Base-by-base conservation (phyloP, 768 basidiomycete genomes). In the Phlebiopsis flavidoalba region DNA sequence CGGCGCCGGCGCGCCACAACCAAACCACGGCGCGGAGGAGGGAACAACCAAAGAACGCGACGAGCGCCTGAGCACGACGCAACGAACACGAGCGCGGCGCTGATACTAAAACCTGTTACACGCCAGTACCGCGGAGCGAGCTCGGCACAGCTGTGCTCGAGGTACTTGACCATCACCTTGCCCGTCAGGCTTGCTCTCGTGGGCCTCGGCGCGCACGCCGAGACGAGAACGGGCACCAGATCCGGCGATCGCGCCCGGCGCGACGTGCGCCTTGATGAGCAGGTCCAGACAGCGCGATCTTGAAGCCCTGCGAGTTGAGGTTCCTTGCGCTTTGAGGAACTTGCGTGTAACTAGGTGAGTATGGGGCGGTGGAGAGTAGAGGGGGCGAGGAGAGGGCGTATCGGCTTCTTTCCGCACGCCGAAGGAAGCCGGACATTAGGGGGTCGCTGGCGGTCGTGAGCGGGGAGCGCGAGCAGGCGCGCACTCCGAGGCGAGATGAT, bases 391-490 rank as follows among this genome's bases (percentile, higher is more conserved):
- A n/a, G n/a, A n/a, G n/a, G 35, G 49, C 70, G 12, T 35, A 71
- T n/a, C 70, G 5, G 67, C 55, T 50, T 71, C 70, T 54, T 65
- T 69, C 35, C 70, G 65, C 50, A 71, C 65, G 33, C 70, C 70
- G 50, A 71, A 71, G n/a, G 66, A 71, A 71, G 2, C 70, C 70
- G 1, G 70, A 66, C 70, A 71, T 71, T n/a, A n/a, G n/a, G 43
- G 70, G 70, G 62, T 71, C 70, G 61, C 70, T 71, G 6, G 70
- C 70, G 45, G 70, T 59, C 17, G 70, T 71, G 33, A 71, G 61
- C 0, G 70, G 68, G n/a, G 8, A 69, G 65, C 5, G 70, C 68
- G 53, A 71, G 66, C 60, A 71, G 53, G 14, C 70, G 70, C 12
- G 70, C 70, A 19, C 70, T n/a, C 70, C 24, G 60, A 55, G 12